Base-by-base conservation (phyloP, 768 basidiomycete species). In the Termitomyces sp. region DNA sequence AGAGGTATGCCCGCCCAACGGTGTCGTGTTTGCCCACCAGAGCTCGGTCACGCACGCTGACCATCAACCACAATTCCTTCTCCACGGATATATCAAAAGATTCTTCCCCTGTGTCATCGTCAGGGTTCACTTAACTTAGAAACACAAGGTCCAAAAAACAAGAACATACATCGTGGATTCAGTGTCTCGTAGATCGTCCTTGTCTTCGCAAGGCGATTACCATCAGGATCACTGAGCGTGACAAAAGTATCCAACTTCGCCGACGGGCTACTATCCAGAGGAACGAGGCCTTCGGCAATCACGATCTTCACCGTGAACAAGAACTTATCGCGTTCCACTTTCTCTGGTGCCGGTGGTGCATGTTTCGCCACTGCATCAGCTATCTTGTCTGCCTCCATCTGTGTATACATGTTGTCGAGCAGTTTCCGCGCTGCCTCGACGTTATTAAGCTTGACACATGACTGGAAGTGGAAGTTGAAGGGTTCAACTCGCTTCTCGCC, bases 371-470 rank as follows among this genome's bases (percentile, higher is more conserved):
- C 67, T 27, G 84, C 77, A 27, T 88, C 85, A 2, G 88, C 82
- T 57, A 95, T 82, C 67, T 86, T 87, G 75, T 99, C 97, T 0
- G 88, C 93, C 57, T 95, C 82, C 79, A 97, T 86, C 66, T 93
- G 89, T 51, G 82, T 87, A 71, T 98, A 98, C 83, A 98, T 90
- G 60, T 90, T 92, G 71, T 99, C 97, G 60, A 99, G 81, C 47
- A 97, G 80, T 59, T 85, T 85, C 32, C 95, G 85, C 1, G 95
- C 94, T 12, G 93, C 89, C 65, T 95, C 95, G 62, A 98, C 86
- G 71, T 98, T 98, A 78, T 99, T 99, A 51, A 98, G 82, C 77
- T 98, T 98, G 69, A 99, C 92, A 67, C 95, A 98, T 0, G 93
- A 94, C 75, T 96, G 86, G 0, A 95, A 83, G 50, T 83, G 86